Base-by-base conservation (phyloP, 2,329 filamentous ascomycete species). In the Aspergillus floridensis region DNA sequence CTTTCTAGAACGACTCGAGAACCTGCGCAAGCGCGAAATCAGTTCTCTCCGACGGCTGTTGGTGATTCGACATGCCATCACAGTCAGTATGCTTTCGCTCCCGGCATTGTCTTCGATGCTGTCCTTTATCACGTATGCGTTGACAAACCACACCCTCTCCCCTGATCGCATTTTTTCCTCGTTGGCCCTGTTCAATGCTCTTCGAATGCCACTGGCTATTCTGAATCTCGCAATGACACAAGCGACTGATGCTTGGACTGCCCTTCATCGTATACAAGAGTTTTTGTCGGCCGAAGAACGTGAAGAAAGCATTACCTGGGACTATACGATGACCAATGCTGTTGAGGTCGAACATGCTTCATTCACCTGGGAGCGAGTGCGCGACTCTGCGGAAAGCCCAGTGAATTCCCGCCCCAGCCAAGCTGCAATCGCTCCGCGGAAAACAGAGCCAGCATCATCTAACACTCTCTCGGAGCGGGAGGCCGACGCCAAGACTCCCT, bases 121-220 rank as follows among this genome's bases (percentile, higher is more conserved):
- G 46, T 86, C 93, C 0, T 98, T 98, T 74, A 93, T 98, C 75
- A 93, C 91, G 0, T 88, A 84, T 66, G 82, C 83, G 1, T 74
- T 86, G n/a, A 80, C 84, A 1, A 81, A 89, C 59, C 88, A 92
- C 66, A 74, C 75, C 29, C 82, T 98, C 19, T 80, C 85, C 1
- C 88, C 95, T 0, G 91, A 92, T 0, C 81, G 87, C 24, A 84
- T 98, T 38, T 98, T 99, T 78, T 97, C 93, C 0, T 98, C 93
- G 0, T 82, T 98, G 14, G 93, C 93, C 0, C 79, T 98, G 7
- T 99, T 98, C 83, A 98, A 98, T 74, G 88, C 90, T 5, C 82
- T 99, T 48, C 87, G 95, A 47, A 86, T 97, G 74, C 95, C 95
- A 0, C 83, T 99, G 55, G 98, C 96, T 70, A 77, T 97, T 69